phyloP scores from a whole-genome alignment of 169 alveolate species.

The Eimeria maxima region DNA sequence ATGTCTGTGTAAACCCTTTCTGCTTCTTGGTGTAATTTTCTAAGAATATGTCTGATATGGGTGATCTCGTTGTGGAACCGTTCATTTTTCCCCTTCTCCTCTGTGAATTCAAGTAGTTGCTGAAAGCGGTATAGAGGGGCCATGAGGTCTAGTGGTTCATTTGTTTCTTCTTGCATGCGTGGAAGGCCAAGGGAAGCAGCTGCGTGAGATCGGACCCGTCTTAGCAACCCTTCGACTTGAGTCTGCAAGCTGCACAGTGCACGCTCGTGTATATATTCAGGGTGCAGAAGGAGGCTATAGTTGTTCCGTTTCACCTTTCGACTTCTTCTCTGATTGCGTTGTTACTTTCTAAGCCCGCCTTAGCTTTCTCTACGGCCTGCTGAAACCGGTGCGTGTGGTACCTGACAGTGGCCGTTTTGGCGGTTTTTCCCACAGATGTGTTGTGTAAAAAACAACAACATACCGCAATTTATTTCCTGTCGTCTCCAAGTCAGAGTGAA shows the following conservation, averaged over 20 bases:
- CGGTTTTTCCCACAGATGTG: neutral
- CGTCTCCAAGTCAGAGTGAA: neutral
- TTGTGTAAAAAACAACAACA: neutral
- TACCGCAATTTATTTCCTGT: slow-evolving; percentile 20
- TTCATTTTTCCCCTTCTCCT: neutral
- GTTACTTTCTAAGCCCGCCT: neutral
- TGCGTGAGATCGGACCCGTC: slow-evolving; percentile 1
- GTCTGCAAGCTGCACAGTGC: neutral
- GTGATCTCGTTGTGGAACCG: neutral
- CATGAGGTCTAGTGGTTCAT: slow-evolving; percentile 2
- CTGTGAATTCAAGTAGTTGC: neutral
- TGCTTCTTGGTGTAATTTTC: slow-evolving; percentile 38
- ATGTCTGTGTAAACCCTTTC: neutral
- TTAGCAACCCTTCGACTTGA: neutral
- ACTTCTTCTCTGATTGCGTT: neutral
- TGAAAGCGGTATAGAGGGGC: slow-evolving; percentile 34
- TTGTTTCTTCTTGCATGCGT: neutral
- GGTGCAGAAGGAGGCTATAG: neutral
- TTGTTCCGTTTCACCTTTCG: neutral
- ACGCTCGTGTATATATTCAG: neutral
- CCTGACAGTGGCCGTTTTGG: neutral
- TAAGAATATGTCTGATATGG: neutral
- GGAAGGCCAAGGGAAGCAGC: neutral
- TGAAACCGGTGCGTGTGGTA: slow-evolving; percentile 1
- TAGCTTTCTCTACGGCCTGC: neutral